Percentiles rank a stretch among this genome's conserved stretches.
Conservation (phyloP, 1,284 basidiomycete species). For the Boletellus deceptivus region DNA sequence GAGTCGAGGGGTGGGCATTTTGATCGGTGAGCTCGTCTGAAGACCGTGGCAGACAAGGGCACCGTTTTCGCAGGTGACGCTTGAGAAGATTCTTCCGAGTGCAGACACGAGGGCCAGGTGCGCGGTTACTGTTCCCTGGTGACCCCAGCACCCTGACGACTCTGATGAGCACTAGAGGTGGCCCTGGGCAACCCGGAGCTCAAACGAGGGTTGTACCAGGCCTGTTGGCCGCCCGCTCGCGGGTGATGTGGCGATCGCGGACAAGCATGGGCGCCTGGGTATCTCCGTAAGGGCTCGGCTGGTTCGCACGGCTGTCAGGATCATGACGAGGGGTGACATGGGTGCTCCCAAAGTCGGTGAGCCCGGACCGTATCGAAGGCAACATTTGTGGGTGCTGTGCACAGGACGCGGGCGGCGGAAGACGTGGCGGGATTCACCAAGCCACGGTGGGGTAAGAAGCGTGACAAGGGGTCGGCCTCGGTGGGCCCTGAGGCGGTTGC, state of each 20-base stretch:
- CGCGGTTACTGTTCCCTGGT: slow-evolving; percentile 6
- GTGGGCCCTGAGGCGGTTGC: slow-evolving; percentile 37
- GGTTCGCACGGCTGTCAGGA: slow-evolving; percentile 8
- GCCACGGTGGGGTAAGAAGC: slow-evolving; percentile 64
- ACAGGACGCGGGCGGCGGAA: slow-evolving; percentile 50
- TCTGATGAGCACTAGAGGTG: slow-evolving; percentile 59
- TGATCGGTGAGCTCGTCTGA: not conserved
- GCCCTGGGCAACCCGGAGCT: slow-evolving; percentile 80
- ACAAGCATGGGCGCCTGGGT: slow-evolving; percentile 62
- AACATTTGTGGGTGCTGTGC: slow-evolving; percentile 63
- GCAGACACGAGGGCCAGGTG: slow-evolving; percentile 64
- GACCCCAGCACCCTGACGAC: slow-evolving; percentile 10
- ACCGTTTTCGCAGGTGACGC: slow-evolving; percentile 63
- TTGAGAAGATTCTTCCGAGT: slow-evolving; percentile 58
- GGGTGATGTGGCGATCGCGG: slow-evolving; percentile 74
- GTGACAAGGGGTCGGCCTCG: slow-evolving; percentile 55
- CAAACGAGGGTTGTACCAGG: slow-evolving; percentile 68
- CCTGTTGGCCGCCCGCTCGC: slow-evolving; percentile 80
- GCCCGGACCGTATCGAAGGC: slow-evolving; percentile 64
- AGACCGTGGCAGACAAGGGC: slow-evolving; percentile 55
- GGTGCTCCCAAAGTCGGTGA: slow-evolving; percentile 77
- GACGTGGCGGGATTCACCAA: slow-evolving; percentile 65
- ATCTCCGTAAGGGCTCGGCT: slow-evolving; percentile 46
- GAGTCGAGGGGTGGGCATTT: slow-evolving; percentile 51
- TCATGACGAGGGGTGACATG: slow-evolving; percentile 37